Evolutionary conservation across 805 yeast genomes (phyloP), one percentile per base, ranked within the genome.

Genomic region (Cyberlindnera mrakii): DNA sequence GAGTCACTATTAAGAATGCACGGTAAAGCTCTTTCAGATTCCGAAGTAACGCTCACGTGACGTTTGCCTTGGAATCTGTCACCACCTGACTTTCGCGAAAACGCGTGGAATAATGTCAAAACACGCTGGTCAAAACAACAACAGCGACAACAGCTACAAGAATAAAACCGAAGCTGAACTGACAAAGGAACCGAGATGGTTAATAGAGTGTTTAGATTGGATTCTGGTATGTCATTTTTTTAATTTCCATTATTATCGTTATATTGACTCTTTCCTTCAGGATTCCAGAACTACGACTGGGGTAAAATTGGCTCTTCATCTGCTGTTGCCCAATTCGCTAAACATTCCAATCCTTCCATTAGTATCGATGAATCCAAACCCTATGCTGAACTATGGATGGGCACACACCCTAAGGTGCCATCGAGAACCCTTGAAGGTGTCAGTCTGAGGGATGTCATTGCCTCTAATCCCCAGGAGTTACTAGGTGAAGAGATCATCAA

Each of bases 301-400:
- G 90, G 89, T 48, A 91, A 90, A 59, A 64, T 87, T 44, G 98
- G 99, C 36, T 71, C 80, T 6, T 53, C 77, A 6, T 86, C 96
- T 16, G 84, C 95, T 7, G 99, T 90, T 40, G 99, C 99, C 5
- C 82, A 75, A 60, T 91, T 80, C 61, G 95, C 96, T 35, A 72
- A 81, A 32, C 70, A 72, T 40, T 79, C 95, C 35, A 81, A 85
- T 64, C 75, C 86, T 3, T 35, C 53, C 11, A 70, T 86, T 42
- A 59, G 58, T 16, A 75, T 89, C 43, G 87, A 85, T 51, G 90
- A 83, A 55, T 41, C 71, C 32, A 78, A 80, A 58, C 98, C 99
- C 10, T 93, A 93, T 60, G 99, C 99, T 15, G 99, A 93, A 65
- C 72, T 93, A 53, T 93, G 99, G 99, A 93, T 93, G 99, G 99